Evolutionary conservation across 2,329 filamentous ascomycete species (phyloP), one percentile per base, ranked within the genome.

Genomic region (Metarhizium guizhouense): DNA sequence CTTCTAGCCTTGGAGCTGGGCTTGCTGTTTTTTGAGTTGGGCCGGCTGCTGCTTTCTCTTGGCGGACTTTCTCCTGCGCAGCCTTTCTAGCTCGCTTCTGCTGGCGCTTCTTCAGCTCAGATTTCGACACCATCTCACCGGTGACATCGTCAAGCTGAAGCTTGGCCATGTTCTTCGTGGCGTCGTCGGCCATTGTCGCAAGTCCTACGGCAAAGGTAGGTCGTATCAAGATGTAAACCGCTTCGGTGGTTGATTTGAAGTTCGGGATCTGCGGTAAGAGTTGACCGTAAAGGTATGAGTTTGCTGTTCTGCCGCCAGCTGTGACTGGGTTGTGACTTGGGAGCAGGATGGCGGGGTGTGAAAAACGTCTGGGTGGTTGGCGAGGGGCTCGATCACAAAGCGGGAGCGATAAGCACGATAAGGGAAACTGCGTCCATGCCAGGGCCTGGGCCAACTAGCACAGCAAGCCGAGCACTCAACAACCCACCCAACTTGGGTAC

Each of bases 31-130:
- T 78, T 75, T 10, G 76, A 74, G 57, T 72, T 69, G 54, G 57
- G 43, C 81, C 53, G 51, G 88, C 87, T 30, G 84, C 87, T 59
- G 84, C 84, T 84, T 95, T 95, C 76, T 91, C 88, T 70, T 90
- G 82, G 61, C 91, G 85, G 68, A 86, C 81, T 87, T 96, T 96
- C 54, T 65, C 63, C 54, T 65, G 62, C n/a, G 74, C 70, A 4
- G 74, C 77, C 66, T 81, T 82, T 69, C 82, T 83, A 29, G 76
- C 77, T 29, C 80, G 74, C 64, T 84, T 84, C 59, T 78, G 74
- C 58, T 75, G 61, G 48, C 81, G 71, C 70, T 84, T 84, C 72
- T 83, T 84, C 64, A 84, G 71, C 68, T 84, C 81, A 60, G 74
- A 74, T 67, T 84, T 84, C 56, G 81, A 83, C 20, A 84, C 77